These are phyloP conservation scores for Tetradesmus lagerheimii DNA, from an alignment of 139 green algal genomes.

Conservation along the genomic window DNA sequence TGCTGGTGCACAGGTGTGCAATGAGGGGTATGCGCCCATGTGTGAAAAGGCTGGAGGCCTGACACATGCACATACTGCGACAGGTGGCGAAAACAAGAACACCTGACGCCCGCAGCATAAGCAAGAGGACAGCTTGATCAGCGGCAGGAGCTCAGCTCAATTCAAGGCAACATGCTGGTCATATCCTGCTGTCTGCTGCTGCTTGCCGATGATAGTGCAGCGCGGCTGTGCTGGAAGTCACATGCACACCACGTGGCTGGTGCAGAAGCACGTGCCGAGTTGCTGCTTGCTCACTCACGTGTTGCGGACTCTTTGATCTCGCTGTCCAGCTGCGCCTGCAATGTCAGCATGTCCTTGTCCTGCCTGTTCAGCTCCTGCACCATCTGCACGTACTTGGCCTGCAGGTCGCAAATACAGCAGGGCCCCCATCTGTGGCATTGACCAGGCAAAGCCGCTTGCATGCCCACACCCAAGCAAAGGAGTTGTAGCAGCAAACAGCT, in stretches of 20 bases:
- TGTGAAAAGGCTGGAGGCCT: no score
- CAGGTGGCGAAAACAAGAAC: no score
- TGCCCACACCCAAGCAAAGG: no score
- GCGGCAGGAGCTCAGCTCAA: neutral
- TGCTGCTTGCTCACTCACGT: neutral
- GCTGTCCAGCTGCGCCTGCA: neutral
- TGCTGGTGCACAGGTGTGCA: neutral
- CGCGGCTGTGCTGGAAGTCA: neutral
- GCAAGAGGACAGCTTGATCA: neutral
- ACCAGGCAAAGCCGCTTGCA: no score
- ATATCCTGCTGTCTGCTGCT: neutral
- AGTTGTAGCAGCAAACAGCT: no score
- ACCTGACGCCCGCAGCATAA: no score
- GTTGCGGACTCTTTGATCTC: neutral
- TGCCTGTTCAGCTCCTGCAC: conserved; percentile 15
- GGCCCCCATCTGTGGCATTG: no score
- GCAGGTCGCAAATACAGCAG: neutral
- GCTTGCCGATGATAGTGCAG: neutral
- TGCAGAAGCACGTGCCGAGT: neutral
- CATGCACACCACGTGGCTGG: neutral
- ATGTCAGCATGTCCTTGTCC: neutral
- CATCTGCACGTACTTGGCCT: conserved; percentile 27
- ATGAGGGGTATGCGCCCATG: no score
- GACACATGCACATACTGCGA: no score
- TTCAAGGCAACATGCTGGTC: neutral